These are phyloP conservation scores for Ilex aquifolium DNA, from an alignment of 257 asterid genomes.

Conservation along the genomic window DNA sequence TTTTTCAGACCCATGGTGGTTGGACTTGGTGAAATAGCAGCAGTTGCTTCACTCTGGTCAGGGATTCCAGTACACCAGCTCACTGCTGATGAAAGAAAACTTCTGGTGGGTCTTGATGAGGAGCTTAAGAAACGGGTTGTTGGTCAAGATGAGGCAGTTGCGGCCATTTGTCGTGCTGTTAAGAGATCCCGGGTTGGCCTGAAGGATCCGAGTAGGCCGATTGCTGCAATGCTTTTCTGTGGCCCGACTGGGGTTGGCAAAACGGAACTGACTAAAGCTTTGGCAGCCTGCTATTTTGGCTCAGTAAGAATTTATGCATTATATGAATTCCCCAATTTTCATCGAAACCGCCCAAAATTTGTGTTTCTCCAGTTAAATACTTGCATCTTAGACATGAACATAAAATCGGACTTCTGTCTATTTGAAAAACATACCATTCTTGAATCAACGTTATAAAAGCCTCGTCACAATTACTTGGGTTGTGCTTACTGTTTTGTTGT, in stretches of 20 bases:
- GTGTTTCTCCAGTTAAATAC: too few species aligned
- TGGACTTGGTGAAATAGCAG: slow-evolving; percentile 92
- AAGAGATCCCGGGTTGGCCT: slow-evolving; percentile 95
- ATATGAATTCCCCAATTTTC: too few species aligned
- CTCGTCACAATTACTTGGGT: too few species aligned
- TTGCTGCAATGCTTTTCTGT: slow-evolving; percentile 97
- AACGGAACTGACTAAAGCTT: slow-evolving; percentile 92
- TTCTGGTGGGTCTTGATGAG: slow-evolving; percentile 72
- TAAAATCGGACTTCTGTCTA: too few species aligned
- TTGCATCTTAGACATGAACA: too few species aligned
- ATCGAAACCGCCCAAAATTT: too few species aligned
- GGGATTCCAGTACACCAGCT: slow-evolving; percentile 89
- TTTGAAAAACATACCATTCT: too few species aligned
- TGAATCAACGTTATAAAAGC: too few species aligned
- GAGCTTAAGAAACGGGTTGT: slow-evolving; percentile 87
- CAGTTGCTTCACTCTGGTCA: slow-evolving; percentile 87
- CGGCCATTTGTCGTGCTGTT: slow-evolving; percentile 88
- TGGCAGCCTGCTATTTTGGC: slow-evolving; percentile 89
- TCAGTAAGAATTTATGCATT: slow-evolving; percentile 54
- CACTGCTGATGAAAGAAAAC: slow-evolving; percentile 77
- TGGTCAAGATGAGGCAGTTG: slow-evolving; percentile 97
- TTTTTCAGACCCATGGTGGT: slow-evolving; percentile 48
- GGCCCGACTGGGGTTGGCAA: slow-evolving; percentile 99
- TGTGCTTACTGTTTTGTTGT: too few species aligned
- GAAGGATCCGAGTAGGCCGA: slow-evolving; percentile 92